Conservation (phyloP, 208 protist genomes). For the Leishmania major region DNA sequence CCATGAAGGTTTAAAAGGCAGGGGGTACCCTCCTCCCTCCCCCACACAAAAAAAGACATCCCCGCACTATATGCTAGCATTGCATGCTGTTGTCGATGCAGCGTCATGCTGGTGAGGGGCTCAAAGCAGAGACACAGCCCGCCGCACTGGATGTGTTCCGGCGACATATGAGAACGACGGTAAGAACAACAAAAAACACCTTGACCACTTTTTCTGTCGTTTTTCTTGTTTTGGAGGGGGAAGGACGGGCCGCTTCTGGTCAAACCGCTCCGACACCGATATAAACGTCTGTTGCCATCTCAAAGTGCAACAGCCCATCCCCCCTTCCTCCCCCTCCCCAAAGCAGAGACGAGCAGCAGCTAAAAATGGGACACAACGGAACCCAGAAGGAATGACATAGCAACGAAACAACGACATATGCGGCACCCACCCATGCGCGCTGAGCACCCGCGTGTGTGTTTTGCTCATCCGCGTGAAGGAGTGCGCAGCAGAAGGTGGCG, state of each 20-base stretch:
- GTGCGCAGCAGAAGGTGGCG: neutral
- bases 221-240: too few relatives aligned
- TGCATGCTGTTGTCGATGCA: neutral
- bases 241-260: too few relatives aligned
- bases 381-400: neutral
- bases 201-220: too few relatives aligned
- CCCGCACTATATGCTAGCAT: neutral
- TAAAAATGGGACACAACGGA: neutral
- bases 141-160: too few relatives aligned
- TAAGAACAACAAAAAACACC: too few relatives aligned
- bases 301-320: neutral
- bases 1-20: neutral
- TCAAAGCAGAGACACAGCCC: too few relatives aligned
- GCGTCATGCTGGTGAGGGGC: neutral
- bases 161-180: too few relatives aligned
- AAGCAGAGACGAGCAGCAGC: neutral
- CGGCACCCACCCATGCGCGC: neutral
- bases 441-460: neutral
- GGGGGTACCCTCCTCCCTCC: too few relatives aligned
- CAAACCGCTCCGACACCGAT: too few relatives aligned
- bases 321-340: neutral
- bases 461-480: neutral
- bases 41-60: neutral
- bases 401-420: neutral
- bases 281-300: neutral